Percentiles rank a stretch among this genome's conserved stretches.
These are phyloP conservation scores for Arthromyces matolae DNA, from an alignment of 768 basidiomycete genomes.

Conservation along the genomic window DNA sequence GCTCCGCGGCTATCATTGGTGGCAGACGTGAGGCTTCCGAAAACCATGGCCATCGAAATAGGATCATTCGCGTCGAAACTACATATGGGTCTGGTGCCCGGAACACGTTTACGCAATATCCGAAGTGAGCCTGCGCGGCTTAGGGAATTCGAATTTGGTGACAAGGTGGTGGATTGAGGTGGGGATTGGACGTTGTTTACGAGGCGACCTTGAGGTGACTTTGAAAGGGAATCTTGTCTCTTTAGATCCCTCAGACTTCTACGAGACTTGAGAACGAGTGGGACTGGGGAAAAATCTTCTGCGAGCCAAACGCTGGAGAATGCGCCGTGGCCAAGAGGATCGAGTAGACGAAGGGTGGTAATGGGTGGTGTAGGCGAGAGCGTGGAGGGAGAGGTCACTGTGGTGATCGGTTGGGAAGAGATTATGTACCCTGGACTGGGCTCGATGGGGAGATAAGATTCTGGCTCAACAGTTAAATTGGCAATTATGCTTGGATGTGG, in stretches of 20 bases:
- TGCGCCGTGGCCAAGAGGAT: conserved; percentile 62
- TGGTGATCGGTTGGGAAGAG: no score
- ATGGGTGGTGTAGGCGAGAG: not conserved
- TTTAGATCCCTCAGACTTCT: conserved; percentile 39
- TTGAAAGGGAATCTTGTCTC: conserved; percentile 19
- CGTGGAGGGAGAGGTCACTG: no score
- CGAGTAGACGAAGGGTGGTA: conserved; percentile 46
- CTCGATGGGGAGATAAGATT: not conserved
- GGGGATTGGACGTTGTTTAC: conserved; percentile 9
- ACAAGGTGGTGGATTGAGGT: not conserved
- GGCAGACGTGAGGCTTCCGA: no score
- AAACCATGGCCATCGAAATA: no score
- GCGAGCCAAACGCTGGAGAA: conserved; percentile 80
- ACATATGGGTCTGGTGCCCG: conserved; percentile 9
- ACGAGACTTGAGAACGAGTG: conserved; percentile 39
- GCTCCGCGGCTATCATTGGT: no score
- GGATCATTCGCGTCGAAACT: not conserved
- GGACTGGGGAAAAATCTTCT: conserved; percentile 43
- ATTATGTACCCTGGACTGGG: conserved; percentile 2
- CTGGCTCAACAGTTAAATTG: no score
- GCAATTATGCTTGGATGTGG: no score
- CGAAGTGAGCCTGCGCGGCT: conserved; percentile 12
- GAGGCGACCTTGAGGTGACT: no score
- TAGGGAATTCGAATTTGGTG: conserved; percentile 1
- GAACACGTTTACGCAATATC: conserved; percentile 10